phyloP scores from a whole-genome alignment of 2,329 filamentous ascomycete genomes.

The Furcasterigmium sp. region DNA sequence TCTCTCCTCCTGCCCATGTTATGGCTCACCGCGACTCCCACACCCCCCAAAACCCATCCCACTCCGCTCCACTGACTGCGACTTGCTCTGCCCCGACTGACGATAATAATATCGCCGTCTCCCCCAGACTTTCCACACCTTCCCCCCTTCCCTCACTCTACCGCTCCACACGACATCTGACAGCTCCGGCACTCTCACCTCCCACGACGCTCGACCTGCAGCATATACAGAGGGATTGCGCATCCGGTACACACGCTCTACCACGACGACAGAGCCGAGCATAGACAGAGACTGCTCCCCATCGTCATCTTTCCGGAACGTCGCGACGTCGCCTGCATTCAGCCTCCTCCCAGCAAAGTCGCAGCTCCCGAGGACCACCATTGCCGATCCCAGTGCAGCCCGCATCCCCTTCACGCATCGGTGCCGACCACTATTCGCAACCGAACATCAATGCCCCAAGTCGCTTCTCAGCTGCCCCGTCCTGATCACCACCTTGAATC shows the following conservation, averaged over 20 bases:
- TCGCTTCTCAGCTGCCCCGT: not conserved
- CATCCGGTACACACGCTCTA: not conserved
- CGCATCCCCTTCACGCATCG: not conserved
- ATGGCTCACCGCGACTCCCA: constrained; percentile 12
- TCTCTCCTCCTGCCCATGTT: constrained; percentile 5
- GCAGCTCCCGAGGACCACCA: too few species aligned
- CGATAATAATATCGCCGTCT: constrained; percentile 13
- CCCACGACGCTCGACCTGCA: constrained; percentile 5
- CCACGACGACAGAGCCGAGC: not conserved
- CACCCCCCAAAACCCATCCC: constrained; percentile 3
- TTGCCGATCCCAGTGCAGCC: not conserved
- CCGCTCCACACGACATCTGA: constrained; percentile 10
- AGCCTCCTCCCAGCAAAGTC: not conserved
- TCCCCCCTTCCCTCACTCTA: constrained; percentile 9
- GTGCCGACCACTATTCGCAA: not conserved
- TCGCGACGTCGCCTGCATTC: not conserved
- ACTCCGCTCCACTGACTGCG: too few species aligned
- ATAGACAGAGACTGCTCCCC: not conserved
- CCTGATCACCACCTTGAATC: constrained; percentile 8
- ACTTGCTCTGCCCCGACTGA: constrained; percentile 5
- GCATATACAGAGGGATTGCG: too few species aligned
- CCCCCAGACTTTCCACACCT: constrained; percentile 13
- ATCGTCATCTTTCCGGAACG: not conserved
- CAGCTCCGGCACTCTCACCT: not conserved
- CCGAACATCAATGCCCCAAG: too few species aligned